Percentiles rank a stretch among this genome's conserved stretches.
phyloP scores from a whole-genome alignment of 2,329 filamentous ascomycete species.

The Pestalotiopsis sp. region DNA sequence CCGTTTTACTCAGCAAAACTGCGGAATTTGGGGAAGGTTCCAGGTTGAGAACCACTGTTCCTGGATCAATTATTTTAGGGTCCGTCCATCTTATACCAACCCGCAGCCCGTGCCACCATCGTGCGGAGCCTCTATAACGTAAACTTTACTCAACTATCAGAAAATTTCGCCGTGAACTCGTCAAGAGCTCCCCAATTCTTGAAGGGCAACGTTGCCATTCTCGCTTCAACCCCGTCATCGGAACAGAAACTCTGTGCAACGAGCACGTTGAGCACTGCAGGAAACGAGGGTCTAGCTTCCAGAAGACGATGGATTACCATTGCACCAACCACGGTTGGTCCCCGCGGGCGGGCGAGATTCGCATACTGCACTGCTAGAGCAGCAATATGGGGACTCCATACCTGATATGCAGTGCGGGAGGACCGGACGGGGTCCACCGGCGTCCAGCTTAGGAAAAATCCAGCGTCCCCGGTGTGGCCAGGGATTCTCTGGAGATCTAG shows the following conservation, averaged over 20 bases:
- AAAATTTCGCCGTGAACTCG: background rate
- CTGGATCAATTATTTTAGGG: background rate
- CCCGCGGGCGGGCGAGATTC: background rate
- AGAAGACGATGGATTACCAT: background rate
- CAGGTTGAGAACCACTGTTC: background rate
- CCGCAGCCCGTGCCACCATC: background rate
- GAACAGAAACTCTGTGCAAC: background rate
- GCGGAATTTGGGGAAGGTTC: background rate
- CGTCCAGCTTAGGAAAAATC: background rate
- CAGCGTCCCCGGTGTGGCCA: background rate
- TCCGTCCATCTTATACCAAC: conserved; percentile 2
- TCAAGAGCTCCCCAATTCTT: background rate
- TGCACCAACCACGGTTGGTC: conserved; percentile 1
- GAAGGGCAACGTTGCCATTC: background rate
- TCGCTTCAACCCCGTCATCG: background rate
- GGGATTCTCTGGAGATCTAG: background rate
- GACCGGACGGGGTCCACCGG: background rate
- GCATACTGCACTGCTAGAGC: background rate
- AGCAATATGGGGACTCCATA: background rate
- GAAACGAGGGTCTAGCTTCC: background rate
- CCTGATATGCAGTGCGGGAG: background rate
- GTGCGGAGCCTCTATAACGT: conserved; percentile 11
- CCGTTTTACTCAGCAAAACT: background rate
- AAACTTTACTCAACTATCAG: conserved; percentile 7
- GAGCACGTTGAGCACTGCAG: background rate